Conservation (phyloP, 2,329 filamentous ascomycete genomes). For the Fusarium sp. region DNA sequence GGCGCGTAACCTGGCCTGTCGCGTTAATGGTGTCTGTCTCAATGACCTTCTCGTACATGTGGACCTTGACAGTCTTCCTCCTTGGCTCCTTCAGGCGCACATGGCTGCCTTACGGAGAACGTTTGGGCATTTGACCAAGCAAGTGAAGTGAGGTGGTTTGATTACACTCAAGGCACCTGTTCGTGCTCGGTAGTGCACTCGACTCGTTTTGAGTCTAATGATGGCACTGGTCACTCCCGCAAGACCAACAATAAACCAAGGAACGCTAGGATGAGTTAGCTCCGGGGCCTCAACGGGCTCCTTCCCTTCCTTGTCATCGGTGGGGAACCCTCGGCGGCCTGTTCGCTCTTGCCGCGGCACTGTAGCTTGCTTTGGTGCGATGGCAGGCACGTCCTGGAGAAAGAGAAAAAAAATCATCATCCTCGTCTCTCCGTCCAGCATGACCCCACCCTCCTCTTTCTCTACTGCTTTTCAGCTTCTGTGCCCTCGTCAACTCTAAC, state of each 20-base stretch:
- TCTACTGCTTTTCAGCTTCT: slow-evolving; percentile 14
- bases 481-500: neutral
- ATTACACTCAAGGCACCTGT: neutral
- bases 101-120: neutral
- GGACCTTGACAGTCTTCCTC: neutral
- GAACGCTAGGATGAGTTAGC: slow-evolving; percentile 18
- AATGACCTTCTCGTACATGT: neutral
- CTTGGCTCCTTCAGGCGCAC: neutral
- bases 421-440: slow-evolving; percentile 2
- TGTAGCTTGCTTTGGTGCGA: slow-evolving; percentile 4
- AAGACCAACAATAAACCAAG: slow-evolving; percentile 16
- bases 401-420: neutral
- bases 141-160: slow-evolving; percentile 2
- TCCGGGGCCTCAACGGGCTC: slow-evolving; percentile 3
- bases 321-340: slow-evolving; percentile 21
- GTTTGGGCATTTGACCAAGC: neutral
- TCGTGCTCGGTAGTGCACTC: slow-evolving; percentile 11
- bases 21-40: neutral
- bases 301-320: slow-evolving; percentile 20
- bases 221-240: slow-evolving; percentile 10
- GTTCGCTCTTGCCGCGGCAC: slow-evolving; percentile 39
- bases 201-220: slow-evolving; percentile 13
- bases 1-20: neutral
- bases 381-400: slow-evolving; percentile 1
- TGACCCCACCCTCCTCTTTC: slow-evolving; percentile 5